phyloP scores from a whole-genome alignment of 2,329 filamentous ascomycete species.

The Orbilia oligospora region DNA sequence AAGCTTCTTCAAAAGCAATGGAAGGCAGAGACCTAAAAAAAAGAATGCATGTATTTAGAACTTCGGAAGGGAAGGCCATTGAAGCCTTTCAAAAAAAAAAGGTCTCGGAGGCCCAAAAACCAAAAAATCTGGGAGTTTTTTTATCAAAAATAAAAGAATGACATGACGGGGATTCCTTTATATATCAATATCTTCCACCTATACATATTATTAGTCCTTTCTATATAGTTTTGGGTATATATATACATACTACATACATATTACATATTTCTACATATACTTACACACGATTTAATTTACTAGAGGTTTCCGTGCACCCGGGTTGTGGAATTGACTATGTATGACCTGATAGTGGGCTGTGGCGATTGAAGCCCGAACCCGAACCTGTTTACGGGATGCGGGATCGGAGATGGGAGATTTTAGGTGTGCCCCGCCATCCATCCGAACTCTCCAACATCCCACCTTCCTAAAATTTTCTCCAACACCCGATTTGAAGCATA shows the following conservation, averaged over 20 bases:
- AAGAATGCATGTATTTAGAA: conserved; percentile 40
- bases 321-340: neutral
- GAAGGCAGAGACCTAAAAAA: conserved; percentile 21
- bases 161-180: conserved; percentile 12
- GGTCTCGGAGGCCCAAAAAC: conserved; percentile 8
- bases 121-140: neutral
- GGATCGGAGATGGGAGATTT: conserved; percentile 22
- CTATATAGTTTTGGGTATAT: neutral
- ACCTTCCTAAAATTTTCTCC: conserved; percentile 37
- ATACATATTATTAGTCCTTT: conserved; percentile 1
- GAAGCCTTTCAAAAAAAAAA: neutral
- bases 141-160: conserved; percentile 4
- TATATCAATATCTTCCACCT: neutral
- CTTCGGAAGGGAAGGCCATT: conserved; percentile 8
- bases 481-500: conserved; percentile 11
- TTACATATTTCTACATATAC: neutral
- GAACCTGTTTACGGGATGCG: conserved; percentile 9
- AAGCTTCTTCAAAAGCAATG: conserved; percentile 13
- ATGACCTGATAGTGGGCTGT: conserved; percentile 29
- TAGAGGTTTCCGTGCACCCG: conserved; percentile 15
- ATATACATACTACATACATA: too few species aligned
- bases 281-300: too few species aligned
- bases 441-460: conserved; percentile 27
- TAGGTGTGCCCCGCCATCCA: conserved; percentile 25
- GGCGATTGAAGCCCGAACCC: neutral